Evolutionary conservation across 352 stramenopile genomes (phyloP), one percentile per base, ranked within the genome.

Genomic region (Globisporangium nodosum): DNA sequence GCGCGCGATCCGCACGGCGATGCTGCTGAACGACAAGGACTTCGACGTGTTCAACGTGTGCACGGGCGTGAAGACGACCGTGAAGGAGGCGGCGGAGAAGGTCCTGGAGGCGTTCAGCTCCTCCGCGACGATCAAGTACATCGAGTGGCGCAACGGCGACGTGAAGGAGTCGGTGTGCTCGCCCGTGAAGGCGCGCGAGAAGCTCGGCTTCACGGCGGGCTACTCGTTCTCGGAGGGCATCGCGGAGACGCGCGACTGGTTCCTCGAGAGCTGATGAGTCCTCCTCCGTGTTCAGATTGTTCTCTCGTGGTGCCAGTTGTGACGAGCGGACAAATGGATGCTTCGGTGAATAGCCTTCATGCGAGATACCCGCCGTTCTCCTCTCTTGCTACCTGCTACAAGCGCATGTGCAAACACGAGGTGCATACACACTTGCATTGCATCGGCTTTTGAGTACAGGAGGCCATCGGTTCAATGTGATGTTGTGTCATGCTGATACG

Each of bases 1-100:
- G 30, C 81, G 81, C 46, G 84, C 84, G 43, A 88, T 94, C 52
- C 82, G 81, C 35, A 88, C 76, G 33, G 84, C 84, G 27, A 90
- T 94, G 79, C 65, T 92, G 49, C 55, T 90, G 30, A 60, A 59
- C 35, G 70, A 86, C 64, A 65, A 81, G 35, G 69, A 85, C 42
- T 94, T 90, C 53, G 78, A 94, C 58, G 81, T 90, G 21, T 94
- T 91, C 54, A 94, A 94, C 60, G 80, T 94, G 52, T 94, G 81
- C 70, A 94, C 81, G 31, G 84, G 81, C 20, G 47, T 86, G 52
- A 90, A 89, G 67, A 88, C 78, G 35, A 70, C 80, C 12, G 70
- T 94, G 46, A 82, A 80, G 49, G 75, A 66, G 30, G 73, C 91
- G 24, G 84, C 81, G 4, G 35, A 86, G 60, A 69, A 68, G 33